phyloP scores from a whole-genome alignment of 148 eudicot genomes.

The Vaccinium macrocarpon region DNA sequence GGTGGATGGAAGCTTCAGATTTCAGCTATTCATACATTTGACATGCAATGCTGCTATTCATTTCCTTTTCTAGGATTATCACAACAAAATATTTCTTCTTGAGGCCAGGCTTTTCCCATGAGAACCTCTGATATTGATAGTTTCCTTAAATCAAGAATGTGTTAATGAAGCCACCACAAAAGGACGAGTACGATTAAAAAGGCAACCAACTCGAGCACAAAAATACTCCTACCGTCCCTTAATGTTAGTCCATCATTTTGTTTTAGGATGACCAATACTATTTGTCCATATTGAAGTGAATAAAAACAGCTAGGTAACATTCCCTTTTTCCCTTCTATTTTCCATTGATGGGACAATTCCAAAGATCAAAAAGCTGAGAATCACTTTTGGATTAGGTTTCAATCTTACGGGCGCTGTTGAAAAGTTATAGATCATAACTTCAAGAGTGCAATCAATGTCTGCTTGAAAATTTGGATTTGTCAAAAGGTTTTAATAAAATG shows the following conservation, averaged over 20 bases:
- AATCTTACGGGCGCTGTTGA: background rate
- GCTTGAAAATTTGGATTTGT: background rate
- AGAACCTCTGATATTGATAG: background rate
- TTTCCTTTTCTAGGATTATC: background rate
- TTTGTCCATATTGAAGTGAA: background rate
- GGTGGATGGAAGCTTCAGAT: background rate
- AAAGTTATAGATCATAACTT: background rate
- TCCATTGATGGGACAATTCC: slow-evolving; percentile 2
- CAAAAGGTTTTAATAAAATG: background rate
- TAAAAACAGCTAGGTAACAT: background rate
- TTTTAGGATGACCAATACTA: background rate
- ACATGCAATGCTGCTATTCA: background rate
- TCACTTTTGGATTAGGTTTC: background rate
- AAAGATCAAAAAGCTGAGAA: background rate
- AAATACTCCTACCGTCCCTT: background rate
- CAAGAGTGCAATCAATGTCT: background rate
- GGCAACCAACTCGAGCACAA: background rate
- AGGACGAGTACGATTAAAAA: background rate
- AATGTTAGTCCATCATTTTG: background rate
- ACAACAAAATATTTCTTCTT: background rate
- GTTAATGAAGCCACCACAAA: background rate
- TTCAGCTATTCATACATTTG: background rate
- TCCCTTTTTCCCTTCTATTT: background rate
- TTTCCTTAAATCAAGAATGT: background rate
- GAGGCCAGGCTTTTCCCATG: background rate